These are phyloP conservation scores for Paraphysoderma sedebokerense DNA, from an alignment of 371 early-diverging fungal species.

Conservation along the genomic window DNA sequence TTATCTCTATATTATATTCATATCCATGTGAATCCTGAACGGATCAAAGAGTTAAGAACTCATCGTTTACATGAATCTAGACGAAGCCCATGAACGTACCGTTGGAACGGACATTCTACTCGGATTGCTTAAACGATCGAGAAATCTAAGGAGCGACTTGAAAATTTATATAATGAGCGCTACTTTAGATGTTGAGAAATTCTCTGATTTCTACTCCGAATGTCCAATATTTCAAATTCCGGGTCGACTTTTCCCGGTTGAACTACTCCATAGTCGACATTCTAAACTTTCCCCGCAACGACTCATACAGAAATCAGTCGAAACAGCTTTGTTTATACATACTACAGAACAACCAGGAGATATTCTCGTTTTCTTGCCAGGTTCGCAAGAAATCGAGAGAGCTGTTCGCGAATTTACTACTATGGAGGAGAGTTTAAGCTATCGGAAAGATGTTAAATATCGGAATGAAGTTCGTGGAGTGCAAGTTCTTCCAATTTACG, in stretches of 20 bases:
- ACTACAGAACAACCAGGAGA: constrained; percentile 49
- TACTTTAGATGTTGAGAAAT: constrained; percentile 43
- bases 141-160: constrained; percentile 23
- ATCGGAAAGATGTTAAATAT: constrained; percentile 4
- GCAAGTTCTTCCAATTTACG: constrained; percentile 21
- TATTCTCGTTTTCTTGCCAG: constrained; percentile 78
- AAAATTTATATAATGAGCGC: constrained; percentile 71
- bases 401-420: constrained; percentile 31
- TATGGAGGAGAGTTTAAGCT: constrained; percentile 8
- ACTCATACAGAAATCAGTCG: constrained; percentile 48
- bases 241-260: constrained; percentile 61
- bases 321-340: constrained; percentile 62
- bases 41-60: constrained; percentile 7
- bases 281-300: too few species aligned
- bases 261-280: constrained; percentile 43
- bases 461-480: constrained; percentile 9
- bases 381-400: constrained; percentile 74
- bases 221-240: constrained; percentile 72
- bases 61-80: constrained; percentile 17
- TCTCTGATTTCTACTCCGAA: constrained; percentile 48
- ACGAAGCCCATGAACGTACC: constrained; percentile 93
- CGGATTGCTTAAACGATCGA: constrained; percentile 32
- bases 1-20: neutral
- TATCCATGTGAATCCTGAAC: constrained; percentile 3
- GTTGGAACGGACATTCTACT: constrained; percentile 86